Conservation (phyloP, 2,329 filamentous ascomycete genomes). For the Penicillium sclerotiorum region DNA sequence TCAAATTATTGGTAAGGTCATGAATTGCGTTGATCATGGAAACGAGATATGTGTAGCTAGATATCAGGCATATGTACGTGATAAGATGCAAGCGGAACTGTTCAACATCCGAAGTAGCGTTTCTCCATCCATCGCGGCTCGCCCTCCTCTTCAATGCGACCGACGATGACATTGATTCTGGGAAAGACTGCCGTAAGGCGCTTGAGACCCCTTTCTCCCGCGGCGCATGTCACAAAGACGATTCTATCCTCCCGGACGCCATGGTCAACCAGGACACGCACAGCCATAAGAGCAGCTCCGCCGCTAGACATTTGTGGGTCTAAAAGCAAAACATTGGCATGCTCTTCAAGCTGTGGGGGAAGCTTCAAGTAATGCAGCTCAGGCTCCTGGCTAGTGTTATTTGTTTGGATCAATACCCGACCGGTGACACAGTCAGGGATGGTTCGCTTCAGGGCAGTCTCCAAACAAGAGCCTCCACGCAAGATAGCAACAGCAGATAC, state of each 20-base stretch:
- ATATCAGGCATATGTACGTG: slow-evolving; percentile 7
- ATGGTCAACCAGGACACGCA: slow-evolving; percentile 92
- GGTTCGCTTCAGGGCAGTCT: slow-evolving; percentile 83
- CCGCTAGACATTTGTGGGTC: slow-evolving; percentile 96
- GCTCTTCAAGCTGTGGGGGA: slow-evolving; percentile 69
- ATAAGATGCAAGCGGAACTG: background rate
- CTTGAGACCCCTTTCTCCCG: slow-evolving; percentile 80
- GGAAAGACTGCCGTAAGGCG: slow-evolving; percentile 87
- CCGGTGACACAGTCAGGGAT: slow-evolving; percentile 92
- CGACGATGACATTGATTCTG: slow-evolving; percentile 81
- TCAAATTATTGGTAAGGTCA: too few species aligned
- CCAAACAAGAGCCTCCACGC: slow-evolving; percentile 84
- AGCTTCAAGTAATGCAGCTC: slow-evolving; percentile 89
- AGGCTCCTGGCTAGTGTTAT: slow-evolving; percentile 80
- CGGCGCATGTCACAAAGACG: slow-evolving; percentile 90
- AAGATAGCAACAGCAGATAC: slow-evolving; percentile 86
- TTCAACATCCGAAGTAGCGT: slow-evolving; percentile 82
- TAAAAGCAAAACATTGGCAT: slow-evolving; percentile 81
- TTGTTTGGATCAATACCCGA: slow-evolving; percentile 87
- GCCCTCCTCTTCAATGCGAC: slow-evolving; percentile 76
- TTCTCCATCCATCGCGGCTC: slow-evolving; percentile 89
- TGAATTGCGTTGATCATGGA: background rate
- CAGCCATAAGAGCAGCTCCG: slow-evolving; percentile 85
- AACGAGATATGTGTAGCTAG: slow-evolving; percentile 4
- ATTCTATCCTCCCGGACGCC: slow-evolving; percentile 83